A percentile compares a stretch with the other conserved stretches of the same genome.
Conservation (phyloP, 2,329 filamentous ascomycete species). For the Sclerotinia glacialis region DNA sequence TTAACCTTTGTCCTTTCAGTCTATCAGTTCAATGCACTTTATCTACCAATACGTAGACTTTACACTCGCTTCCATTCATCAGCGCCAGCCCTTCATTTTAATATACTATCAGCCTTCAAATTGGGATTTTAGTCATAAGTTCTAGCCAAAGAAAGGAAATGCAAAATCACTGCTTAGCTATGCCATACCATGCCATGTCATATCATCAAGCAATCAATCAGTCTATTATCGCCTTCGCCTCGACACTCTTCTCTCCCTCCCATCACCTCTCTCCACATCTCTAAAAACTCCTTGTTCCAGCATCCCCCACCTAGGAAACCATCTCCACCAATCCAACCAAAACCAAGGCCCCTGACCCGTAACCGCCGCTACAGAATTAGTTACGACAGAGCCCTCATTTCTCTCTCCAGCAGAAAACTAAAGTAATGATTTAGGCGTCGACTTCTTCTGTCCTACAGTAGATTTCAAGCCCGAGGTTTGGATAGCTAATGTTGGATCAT, state of each 20-base stretch:
- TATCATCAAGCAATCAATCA: not conserved
- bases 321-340: constrained; percentile 16
- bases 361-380: not conserved
- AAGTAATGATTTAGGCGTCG: constrained; percentile 17
- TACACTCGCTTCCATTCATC: not conserved
- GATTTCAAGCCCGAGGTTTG: constrained; percentile 2
- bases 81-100: not conserved
- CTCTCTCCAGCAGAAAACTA: not conserved
- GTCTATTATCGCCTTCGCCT: not conserved
- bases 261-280: not conserved
- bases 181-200: not conserved
- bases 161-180: constrained; percentile 2
- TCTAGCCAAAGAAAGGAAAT: constrained; percentile 10
- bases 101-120: not conserved
- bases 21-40: not conserved
- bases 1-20: not conserved
- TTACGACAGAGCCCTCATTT: constrained; percentile 11
- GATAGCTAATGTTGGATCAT: constrained; percentile 50
- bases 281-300: not conserved
- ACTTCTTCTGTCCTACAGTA: constrained; percentile 6
- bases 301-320: constrained; percentile 10
- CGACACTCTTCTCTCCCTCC: too few relatives aligned
- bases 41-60: not conserved
- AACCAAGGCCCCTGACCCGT: not conserved
- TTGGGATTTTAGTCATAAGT: not conserved